Evolutionary conservation across 257 asterid genomes (phyloP).

Genomic region (Salvia splendens): DNA sequence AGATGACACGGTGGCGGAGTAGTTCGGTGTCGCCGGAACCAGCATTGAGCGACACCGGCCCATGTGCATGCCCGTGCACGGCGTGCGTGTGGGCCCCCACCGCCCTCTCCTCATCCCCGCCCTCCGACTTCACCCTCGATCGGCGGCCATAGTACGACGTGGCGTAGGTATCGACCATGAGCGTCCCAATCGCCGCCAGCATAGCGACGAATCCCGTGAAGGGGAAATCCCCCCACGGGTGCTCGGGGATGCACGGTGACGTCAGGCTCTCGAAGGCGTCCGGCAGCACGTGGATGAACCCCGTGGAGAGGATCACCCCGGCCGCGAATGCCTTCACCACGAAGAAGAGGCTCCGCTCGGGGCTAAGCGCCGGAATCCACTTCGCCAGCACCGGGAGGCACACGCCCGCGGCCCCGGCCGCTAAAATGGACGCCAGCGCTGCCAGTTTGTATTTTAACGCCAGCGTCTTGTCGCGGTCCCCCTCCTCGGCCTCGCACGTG

Average conservation of each 20-base stretch:
- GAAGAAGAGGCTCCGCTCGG: slow-evolving; percentile 49
- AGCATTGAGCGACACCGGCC: slow-evolving; percentile 19
- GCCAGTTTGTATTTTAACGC: slow-evolving; percentile 44
- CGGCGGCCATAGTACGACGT: slow-evolving; percentile 32
- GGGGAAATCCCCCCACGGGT: slow-evolving; percentile 59
- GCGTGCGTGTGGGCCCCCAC: slow-evolving; percentile 37
- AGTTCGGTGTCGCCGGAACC: slow-evolving; percentile 31
- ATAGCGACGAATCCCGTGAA: slow-evolving; percentile 52
- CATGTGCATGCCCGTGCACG: slow-evolving; percentile 49
- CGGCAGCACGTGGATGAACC: slow-evolving; percentile 53
- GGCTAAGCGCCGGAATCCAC: slow-evolving; percentile 42
- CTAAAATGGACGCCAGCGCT: slow-evolving; percentile 49
- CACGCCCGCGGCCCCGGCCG: slow-evolving; percentile 46
- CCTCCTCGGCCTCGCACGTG: slow-evolving; percentile 42
- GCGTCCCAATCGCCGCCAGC: slow-evolving; percentile 47
- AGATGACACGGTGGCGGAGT: slow-evolving; percentile 48
- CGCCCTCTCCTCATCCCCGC: slow-evolving; percentile 23
- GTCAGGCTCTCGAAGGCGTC: slow-evolving; percentile 48
- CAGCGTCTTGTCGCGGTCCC: slow-evolving; percentile 29
- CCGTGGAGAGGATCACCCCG: slow-evolving; percentile 58
- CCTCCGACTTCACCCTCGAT: slow-evolving; percentile 13
- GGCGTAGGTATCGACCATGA: slow-evolving; percentile 55
- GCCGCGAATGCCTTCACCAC: slow-evolving; percentile 60
- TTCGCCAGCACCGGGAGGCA: slow-evolving; percentile 44
- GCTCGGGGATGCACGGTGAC: slow-evolving; percentile 35